A percentile compares a stretch with the other conserved stretches of the same genome.
Conservation (phyloP, 306 rosid species). For the Biancaea sappan region DNA sequence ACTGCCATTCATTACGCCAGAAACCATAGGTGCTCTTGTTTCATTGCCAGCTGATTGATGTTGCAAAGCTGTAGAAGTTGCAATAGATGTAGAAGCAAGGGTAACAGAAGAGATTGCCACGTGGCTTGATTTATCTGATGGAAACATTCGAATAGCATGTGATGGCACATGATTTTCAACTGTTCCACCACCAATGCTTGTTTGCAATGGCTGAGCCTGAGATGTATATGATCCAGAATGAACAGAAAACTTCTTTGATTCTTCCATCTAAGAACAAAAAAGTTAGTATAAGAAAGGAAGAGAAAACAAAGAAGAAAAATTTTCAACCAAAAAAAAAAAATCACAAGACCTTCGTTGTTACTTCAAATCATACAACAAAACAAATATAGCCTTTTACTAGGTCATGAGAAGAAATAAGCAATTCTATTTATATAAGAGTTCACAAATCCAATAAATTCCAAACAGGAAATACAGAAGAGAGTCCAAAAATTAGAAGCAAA, state of each 20-base stretch:
- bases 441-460: too few species aligned
- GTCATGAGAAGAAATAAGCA: too few species aligned
- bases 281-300: neutral
- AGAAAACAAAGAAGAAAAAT: neutral
- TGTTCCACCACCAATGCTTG: conserved; percentile 46
- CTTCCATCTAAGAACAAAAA: conserved; percentile 75
- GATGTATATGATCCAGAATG: conserved; percentile 61
- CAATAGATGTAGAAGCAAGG: conserved; percentile 50
- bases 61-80: conserved; percentile 56
- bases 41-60: conserved; percentile 60
- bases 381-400: neutral
- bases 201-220: conserved; percentile 66
- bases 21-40: conserved; percentile 51
- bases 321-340: neutral
- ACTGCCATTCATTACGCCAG: conserved; percentile 62
- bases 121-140: conserved; percentile 60
- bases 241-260: conserved; percentile 71
- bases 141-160: conserved; percentile 51
- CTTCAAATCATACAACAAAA: too few species aligned
- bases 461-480: too few species aligned
- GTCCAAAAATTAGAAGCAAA: too few species aligned
- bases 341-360: too few species aligned
- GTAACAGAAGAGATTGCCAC: conserved; percentile 44
- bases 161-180: conserved; percentile 63
- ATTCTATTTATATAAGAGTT: too few species aligned